These are phyloP conservation scores for Clarireedia paspali DNA, from an alignment of 2,329 filamentous ascomycete genomes.

Conservation along the genomic window DNA sequence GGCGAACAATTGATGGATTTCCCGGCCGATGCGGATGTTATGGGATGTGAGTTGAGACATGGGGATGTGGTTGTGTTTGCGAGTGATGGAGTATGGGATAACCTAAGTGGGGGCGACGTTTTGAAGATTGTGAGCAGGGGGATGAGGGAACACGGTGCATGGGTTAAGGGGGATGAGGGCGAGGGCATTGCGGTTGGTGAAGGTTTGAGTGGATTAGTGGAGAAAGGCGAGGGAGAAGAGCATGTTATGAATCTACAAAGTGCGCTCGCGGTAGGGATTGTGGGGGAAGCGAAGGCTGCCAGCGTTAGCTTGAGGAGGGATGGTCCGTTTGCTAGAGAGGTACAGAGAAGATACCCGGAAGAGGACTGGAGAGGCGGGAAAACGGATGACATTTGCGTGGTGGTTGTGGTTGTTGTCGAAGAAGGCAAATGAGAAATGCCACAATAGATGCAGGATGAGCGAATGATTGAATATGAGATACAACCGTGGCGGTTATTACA, in stretches of 20 bases:
- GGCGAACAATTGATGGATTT: slow-evolving; percentile 74
- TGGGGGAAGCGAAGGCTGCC: slow-evolving; percentile 74
- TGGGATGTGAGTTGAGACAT: slow-evolving; percentile 69
- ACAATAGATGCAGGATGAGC: not conserved
- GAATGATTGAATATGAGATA: not conserved
- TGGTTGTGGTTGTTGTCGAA: slow-evolving; percentile 72
- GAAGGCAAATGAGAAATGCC: slow-evolving; percentile 31
- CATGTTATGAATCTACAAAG: slow-evolving; percentile 59
- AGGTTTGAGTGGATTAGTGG: slow-evolving; percentile 47
- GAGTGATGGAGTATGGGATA: slow-evolving; percentile 94
- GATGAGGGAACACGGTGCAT: slow-evolving; percentile 70
- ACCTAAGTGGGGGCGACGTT: slow-evolving; percentile 84
- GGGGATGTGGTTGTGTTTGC: slow-evolving; percentile 92
- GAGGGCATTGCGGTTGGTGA: slow-evolving; percentile 56
- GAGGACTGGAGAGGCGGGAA: slow-evolving; percentile 91
- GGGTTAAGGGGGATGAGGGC: slow-evolving; percentile 51
- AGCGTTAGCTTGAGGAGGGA: slow-evolving; percentile 76
- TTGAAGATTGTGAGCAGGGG: slow-evolving; percentile 68
- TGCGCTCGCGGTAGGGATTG: slow-evolving; percentile 70
- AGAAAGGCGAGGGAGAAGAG: slow-evolving; percentile 30
- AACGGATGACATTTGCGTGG: slow-evolving; percentile 87
- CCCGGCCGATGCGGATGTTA: slow-evolving; percentile 76
- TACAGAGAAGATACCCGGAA: slow-evolving; percentile 76
- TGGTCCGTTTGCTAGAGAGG: slow-evolving; percentile 91
- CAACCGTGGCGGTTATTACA: not conserved